A percentile compares a stretch with the other conserved stretches of the same genome.
These are phyloP conservation scores for Lyophyllum semitale DNA, from an alignment of 768 basidiomycete species.

Conservation along the genomic window DNA sequence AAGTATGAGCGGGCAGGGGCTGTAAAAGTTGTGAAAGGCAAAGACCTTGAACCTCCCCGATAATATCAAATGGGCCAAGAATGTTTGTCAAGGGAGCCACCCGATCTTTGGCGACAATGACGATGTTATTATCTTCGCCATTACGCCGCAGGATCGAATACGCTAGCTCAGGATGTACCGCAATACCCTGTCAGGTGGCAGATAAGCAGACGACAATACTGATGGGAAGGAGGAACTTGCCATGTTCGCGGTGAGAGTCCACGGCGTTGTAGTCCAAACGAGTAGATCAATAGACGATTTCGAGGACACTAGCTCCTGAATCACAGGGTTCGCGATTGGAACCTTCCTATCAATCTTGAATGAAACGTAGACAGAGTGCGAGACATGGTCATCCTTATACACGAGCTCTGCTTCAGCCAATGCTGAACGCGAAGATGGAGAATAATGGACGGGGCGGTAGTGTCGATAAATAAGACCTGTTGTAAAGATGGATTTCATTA, in stretches of 20 bases:
- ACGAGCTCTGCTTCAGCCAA: constrained; percentile 93
- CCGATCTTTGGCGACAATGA: constrained; percentile 57
- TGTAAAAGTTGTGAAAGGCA: not conserved
- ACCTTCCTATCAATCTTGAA: constrained; percentile 58
- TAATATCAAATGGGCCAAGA: constrained; percentile 36
- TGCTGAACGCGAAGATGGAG: constrained; percentile 92
- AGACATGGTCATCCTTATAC: constrained; percentile 87
- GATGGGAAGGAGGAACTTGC: constrained; percentile 42
- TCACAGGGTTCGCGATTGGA: constrained; percentile 17
- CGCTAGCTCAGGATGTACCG: constrained; percentile 71
- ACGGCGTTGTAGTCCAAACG: constrained; percentile 98
- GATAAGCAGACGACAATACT: not conserved
- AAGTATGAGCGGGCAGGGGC: constrained; percentile 13
- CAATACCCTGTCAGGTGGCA: constrained; percentile 72
- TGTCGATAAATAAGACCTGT: constrained; percentile 82
- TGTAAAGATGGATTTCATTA: not conserved
- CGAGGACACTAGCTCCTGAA: constrained; percentile 33
- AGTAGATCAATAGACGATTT: constrained; percentile 51
- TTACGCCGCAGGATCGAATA: constrained; percentile 55
- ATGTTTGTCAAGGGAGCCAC: constrained; percentile 38
- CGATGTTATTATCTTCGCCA: constrained; percentile 18
- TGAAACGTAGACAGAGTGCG: constrained; percentile 83
- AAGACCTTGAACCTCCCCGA: constrained; percentile 40
- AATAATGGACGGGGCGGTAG: constrained; percentile 91
- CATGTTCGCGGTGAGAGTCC: constrained; percentile 97